These are phyloP conservation scores for Selaginella tamariscina DNA, from an alignment of 75 land plant species.

Conservation along the genomic window DNA sequence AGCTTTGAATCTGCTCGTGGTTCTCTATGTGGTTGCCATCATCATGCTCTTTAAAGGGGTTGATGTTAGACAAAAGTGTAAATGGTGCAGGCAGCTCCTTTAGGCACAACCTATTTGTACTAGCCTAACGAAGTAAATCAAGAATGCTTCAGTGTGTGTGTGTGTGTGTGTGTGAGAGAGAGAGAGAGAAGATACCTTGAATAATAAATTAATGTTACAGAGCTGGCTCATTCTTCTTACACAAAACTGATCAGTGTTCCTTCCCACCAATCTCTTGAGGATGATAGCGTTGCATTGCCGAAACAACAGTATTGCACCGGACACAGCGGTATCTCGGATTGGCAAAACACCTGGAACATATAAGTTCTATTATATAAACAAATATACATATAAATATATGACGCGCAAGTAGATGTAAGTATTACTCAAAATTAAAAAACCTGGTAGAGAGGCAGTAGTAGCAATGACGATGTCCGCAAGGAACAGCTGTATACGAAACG, in stretches of 20 bases:
- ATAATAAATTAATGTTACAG: no score
- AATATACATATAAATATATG: no score
- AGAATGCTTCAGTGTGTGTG: no score
- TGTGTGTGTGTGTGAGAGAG: no score
- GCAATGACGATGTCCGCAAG: slow-evolving; percentile 84
- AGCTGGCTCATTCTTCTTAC: no score
- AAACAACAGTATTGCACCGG: slow-evolving; percentile 57
- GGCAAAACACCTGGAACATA: slow-evolving; percentile 57
- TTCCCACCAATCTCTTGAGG: slow-evolving; percentile 7
- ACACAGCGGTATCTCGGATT: slow-evolving; percentile 47
- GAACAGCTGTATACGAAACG: slow-evolving; percentile 67
- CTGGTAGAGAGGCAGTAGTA: slow-evolving; percentile 78
- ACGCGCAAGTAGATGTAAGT: no score
- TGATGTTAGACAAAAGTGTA: not conserved
- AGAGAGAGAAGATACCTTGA: no score
- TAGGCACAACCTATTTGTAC: no score
- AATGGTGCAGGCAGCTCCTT: not conserved
- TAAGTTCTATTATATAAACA: no score
- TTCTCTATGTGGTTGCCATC: not conserved
- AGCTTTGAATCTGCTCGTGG: not conserved
- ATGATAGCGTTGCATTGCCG: slow-evolving; percentile 58
- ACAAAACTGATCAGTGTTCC: not conserved
- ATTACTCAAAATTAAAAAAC: no score
- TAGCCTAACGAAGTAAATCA: no score
- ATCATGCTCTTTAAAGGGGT: not conserved